phyloP scores from a whole-genome alignment of 345 rosid genomes.

The Eucalyptus marginata region DNA sequence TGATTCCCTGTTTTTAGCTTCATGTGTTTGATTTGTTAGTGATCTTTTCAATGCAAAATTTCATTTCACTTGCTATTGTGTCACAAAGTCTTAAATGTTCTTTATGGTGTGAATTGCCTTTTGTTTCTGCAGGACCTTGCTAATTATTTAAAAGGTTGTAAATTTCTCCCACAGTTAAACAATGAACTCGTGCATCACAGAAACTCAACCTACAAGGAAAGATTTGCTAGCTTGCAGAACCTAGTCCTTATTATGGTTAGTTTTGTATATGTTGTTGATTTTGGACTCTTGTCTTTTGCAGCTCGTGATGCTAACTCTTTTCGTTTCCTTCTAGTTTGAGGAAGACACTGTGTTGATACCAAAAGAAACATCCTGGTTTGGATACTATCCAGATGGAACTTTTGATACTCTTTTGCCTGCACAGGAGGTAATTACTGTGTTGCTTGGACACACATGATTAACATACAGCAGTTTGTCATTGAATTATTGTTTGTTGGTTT shows the following conservation, averaged over 20 bases:
- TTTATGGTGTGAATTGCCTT: neutral
- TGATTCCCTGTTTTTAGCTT: neutral
- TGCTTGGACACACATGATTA: neutral
- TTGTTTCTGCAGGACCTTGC: constrained; percentile 12
- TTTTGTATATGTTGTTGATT: neutral
- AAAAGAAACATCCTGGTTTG: constrained; percentile 80
- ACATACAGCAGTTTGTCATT: neutral
- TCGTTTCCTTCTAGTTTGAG: constrained; percentile 43
- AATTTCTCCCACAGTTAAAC: constrained; percentile 71
- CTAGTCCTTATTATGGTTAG: constrained; percentile 74
- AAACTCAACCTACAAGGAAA: constrained; percentile 68
- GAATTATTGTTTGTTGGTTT: neutral
- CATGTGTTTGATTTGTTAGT: neutral
- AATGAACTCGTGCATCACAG: constrained; percentile 32
- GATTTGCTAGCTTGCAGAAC: constrained; percentile 63
- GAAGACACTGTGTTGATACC: constrained; percentile 70
- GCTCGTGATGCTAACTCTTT: neutral
- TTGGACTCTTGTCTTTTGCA: neutral
- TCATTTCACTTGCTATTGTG: neutral
- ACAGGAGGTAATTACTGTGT: constrained; percentile 35
- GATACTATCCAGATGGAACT: constrained; percentile 71
- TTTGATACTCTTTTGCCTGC: constrained; percentile 41
- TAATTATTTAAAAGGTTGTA: constrained; percentile 52
- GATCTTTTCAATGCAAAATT: neutral
- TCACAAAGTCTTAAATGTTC: neutral